These are phyloP conservation scores for Geotrichum candidum DNA, from an alignment of 1,139 yeast species.

Conservation along the genomic window DNA sequence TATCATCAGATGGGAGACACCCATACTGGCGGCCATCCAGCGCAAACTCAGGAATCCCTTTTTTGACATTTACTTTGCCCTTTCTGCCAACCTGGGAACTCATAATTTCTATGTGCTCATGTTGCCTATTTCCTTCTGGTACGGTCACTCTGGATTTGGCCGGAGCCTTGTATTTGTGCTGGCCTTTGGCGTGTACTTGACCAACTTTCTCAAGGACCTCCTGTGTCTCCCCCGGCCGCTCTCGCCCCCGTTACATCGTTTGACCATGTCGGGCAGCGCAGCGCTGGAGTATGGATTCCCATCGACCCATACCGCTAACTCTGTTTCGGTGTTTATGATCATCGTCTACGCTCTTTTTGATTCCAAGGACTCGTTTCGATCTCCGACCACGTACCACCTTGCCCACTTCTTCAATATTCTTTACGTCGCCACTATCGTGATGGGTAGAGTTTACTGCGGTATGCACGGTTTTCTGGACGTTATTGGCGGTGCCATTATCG, in stretches of 20 bases:
- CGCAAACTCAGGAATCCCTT: slow-evolving; percentile 42
- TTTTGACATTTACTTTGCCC: slow-evolving; percentile 73
- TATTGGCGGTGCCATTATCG: slow-evolving; percentile 58
- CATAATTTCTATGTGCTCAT: slow-evolving; percentile 89
- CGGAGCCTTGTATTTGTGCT: slow-evolving; percentile 66
- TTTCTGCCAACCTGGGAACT: slow-evolving; percentile 85
- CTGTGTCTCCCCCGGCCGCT: slow-evolving; percentile 88
- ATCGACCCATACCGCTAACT: slow-evolving; percentile 87
- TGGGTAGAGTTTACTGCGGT: slow-evolving; percentile 89
- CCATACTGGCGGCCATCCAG: slow-evolving; percentile 56
- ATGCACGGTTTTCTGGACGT: slow-evolving; percentile 94
- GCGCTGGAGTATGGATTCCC: slow-evolving; percentile 95
- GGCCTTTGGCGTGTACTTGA: slow-evolving; percentile 77
- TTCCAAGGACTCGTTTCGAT: slow-evolving; percentile 17
- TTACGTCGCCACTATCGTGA: slow-evolving; percentile 61
- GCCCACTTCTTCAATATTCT: slow-evolving; percentile 29
- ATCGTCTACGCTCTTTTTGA: slow-evolving; percentile 32
- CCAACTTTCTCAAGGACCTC: slow-evolving; percentile 76
- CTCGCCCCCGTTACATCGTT: slow-evolving; percentile 86
- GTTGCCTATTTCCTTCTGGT: slow-evolving; percentile 84
- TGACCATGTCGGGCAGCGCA: slow-evolving; percentile 84
- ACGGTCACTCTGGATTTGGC: slow-evolving; percentile 55
- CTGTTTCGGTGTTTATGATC: slow-evolving; percentile 66
- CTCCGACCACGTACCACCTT: slow-evolving; percentile 9
- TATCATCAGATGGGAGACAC: slow-evolving; percentile 61